Evolutionary conservation across 1,139 yeast genomes (phyloP).

Genomic region (Yamadazyma atmosphaerica): DNA sequence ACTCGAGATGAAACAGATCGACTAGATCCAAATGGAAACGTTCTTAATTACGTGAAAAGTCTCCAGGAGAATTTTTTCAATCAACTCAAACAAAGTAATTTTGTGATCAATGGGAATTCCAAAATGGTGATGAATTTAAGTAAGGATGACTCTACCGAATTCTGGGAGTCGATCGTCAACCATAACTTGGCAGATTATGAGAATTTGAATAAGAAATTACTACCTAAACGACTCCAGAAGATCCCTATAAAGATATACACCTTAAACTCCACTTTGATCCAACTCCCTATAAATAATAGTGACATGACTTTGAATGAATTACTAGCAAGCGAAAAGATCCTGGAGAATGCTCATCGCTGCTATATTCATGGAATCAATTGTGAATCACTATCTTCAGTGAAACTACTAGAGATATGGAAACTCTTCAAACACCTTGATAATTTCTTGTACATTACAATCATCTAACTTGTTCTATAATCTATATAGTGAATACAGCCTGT

Average conservation of each 20-base stretch:
- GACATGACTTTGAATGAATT: constrained; percentile 4
- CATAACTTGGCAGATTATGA: constrained; percentile 29
- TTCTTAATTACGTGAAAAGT: constrained; percentile 23
- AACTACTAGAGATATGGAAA: constrained; percentile 53
- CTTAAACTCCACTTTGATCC: constrained; percentile 46
- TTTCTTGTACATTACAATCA: constrained; percentile 62
- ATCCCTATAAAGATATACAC: constrained; percentile 64
- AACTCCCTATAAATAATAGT: constrained; percentile 43
- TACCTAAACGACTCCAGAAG: constrained; percentile 37
- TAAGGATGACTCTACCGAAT: constrained; percentile 51
- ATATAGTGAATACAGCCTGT: constrained; percentile 75
- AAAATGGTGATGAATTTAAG: constrained; percentile 75
- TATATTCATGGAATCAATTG: constrained; percentile 66
- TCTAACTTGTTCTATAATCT: constrained; percentile 16
- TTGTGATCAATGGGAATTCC: constrained; percentile 69
- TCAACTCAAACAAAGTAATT: constrained; percentile 78
- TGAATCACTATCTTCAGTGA: constrained; percentile 37
- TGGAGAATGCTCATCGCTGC: constrained; percentile 3
- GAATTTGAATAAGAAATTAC: constrained; percentile 27
- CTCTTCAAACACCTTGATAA: constrained; percentile 69
- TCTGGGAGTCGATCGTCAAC: constrained; percentile 56
- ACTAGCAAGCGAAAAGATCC: constrained; percentile 4
- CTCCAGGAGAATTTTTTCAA: constrained; percentile 64
- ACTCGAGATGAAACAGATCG: constrained; percentile 13
- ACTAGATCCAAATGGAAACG: constrained; percentile 4